These are phyloP conservation scores for Pneumocystis canis DNA, from an alignment of 1,139 yeast species.

Conservation along the genomic window DNA sequence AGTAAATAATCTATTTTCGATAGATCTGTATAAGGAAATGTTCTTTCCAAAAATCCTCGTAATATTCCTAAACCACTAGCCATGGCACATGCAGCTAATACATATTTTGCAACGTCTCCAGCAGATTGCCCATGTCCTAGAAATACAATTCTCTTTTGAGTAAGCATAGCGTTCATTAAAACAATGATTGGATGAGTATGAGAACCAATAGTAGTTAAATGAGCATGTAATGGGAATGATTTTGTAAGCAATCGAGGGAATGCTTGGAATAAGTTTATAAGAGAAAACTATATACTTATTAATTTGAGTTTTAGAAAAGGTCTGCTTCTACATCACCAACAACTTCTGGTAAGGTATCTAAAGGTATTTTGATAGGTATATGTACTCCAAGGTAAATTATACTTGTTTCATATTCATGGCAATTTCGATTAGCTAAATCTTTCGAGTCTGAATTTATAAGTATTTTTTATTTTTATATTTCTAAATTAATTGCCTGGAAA, in stretches of 20 bases:
- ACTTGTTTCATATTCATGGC: slow-evolving; percentile 24
- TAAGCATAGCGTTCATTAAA: slow-evolving; percentile 41
- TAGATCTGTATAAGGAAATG: slow-evolving; percentile 50
- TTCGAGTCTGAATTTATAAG: background rate
- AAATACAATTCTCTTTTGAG: slow-evolving; percentile 42
- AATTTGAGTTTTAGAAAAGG: slow-evolving; percentile 18
- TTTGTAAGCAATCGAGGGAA: slow-evolving; percentile 2
- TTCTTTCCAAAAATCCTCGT: slow-evolving; percentile 33
- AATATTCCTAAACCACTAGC: slow-evolving; percentile 42
- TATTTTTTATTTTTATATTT: background rate
- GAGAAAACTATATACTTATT: slow-evolving; percentile 14
- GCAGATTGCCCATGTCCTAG: slow-evolving; percentile 44
- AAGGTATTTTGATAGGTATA: slow-evolving; percentile 26
- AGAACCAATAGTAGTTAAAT: slow-evolving; percentile 37
- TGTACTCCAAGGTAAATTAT: slow-evolving; percentile 23
- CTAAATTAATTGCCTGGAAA: slow-evolving; percentile 16
- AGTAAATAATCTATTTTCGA: slow-evolving; percentile 44
- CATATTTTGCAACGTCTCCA: slow-evolving; percentile 41
- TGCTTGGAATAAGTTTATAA: slow-evolving; percentile 10
- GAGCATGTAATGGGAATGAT: slow-evolving; percentile 20
- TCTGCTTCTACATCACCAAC: slow-evolving; percentile 21
- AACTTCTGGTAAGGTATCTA: slow-evolving; percentile 23
- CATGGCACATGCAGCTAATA: slow-evolving; percentile 39
- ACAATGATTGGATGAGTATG: slow-evolving; percentile 46
- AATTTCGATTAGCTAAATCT: slow-evolving; percentile 15